phyloP scores from a whole-genome alignment of 192 early-diverging fungal genomes.

The Linnemannia zychae region DNA sequence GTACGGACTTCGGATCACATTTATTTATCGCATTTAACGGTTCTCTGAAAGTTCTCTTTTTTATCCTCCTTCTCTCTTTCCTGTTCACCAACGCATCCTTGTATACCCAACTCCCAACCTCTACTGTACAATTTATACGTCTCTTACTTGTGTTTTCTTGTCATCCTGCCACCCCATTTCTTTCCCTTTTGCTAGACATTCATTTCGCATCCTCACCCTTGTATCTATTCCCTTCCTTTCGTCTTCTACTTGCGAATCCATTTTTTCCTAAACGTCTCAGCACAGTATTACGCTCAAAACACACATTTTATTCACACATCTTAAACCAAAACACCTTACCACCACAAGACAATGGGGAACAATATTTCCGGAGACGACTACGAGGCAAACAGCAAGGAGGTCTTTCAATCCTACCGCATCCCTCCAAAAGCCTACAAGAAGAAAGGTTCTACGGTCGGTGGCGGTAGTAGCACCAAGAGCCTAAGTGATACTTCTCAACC shows the following conservation, averaged over 20 bases:
- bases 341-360: constrained; percentile 27
- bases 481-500: constrained; percentile 15
- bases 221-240: neutral
- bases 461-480: neutral
- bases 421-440: constrained; percentile 53
- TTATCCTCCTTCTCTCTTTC: neutral
- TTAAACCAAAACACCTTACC: neutral
- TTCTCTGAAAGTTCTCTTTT: neutral
- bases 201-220: neutral
- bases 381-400: constrained; percentile 40
- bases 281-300: neutral
- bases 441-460: constrained; percentile 7
- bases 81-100: neutral
- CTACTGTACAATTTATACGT: neutral
- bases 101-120: neutral
- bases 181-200: neutral
- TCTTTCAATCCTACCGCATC: constrained; percentile 55
- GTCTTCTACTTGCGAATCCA: no score
- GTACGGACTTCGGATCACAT: neutral
- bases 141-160: neutral
- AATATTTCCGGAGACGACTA: constrained; percentile 45
- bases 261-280: neutral
- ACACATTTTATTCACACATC: neutral
- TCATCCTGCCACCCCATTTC: neutral
- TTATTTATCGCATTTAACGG: neutral